phyloP scores from a whole-genome alignment of 768 basidiomycete genomes.

The Rhodotorula graminis region DNA sequence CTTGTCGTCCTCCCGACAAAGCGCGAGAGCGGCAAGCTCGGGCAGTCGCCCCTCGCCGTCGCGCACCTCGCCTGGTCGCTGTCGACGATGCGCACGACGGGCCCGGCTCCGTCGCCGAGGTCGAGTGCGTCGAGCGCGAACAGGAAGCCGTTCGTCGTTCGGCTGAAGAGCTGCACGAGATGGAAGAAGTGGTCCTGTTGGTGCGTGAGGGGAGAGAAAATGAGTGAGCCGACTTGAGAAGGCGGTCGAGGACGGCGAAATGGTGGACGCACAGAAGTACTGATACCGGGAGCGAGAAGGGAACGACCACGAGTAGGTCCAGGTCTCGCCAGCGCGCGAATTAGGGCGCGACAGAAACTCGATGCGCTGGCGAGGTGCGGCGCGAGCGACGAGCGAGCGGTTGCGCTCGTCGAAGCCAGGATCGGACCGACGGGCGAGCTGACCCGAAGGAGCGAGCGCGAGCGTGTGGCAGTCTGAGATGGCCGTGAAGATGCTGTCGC shows the following conservation, averaged over 20 bases:
- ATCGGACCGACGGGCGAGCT: conserved; percentile 1
- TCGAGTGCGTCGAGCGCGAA: background rate
- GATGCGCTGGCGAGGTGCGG: conserved; percentile 10
- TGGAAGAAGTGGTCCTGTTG: conserved; percentile 3
- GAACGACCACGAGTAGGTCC: conserved; percentile 21
- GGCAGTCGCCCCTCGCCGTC: background rate
- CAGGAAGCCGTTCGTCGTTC: background rate
- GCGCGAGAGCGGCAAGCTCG: background rate
- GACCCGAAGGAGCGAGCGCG: background rate
- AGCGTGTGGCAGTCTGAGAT: conserved; percentile 17
- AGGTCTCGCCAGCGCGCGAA: background rate
- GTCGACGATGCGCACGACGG: background rate
- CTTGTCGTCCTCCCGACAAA: background rate
- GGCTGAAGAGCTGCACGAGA: conserved; percentile 13
- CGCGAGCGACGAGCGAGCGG: background rate
- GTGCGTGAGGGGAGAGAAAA: no score
- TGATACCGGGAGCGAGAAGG: no score
- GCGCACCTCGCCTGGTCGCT: background rate
- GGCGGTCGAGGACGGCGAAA: no score
- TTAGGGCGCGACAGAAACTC: conserved; percentile 19
- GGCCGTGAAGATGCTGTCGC: background rate
- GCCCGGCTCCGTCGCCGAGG: background rate
- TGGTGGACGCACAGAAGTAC: no score
- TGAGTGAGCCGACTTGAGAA: no score
- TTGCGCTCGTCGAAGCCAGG: background rate